A percentile compares a stretch with the other conserved stretches of the same genome.
phyloP scores from a whole-genome alignment of 2,329 filamentous ascomycete species.

The Knoxdaviesia proteae region DNA sequence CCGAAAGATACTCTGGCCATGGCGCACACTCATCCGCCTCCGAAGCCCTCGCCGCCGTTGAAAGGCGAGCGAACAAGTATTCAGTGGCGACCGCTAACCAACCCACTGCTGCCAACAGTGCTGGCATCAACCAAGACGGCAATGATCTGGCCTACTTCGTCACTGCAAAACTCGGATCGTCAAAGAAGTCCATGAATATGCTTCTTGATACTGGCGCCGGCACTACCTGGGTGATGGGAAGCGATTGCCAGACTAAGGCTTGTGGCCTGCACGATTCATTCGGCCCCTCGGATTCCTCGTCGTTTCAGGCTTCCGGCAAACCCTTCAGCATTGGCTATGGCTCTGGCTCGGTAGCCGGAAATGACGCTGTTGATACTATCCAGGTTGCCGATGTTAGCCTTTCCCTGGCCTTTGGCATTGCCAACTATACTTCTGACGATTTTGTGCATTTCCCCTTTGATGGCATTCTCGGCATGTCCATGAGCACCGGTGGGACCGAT shows the following conservation, averaged over 20 bases:
- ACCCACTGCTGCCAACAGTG: slow-evolving; percentile 24
- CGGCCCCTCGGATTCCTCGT: slow-evolving; percentile 41
- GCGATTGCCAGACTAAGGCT: slow-evolving; percentile 41
- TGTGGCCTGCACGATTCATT: slow-evolving; percentile 54
- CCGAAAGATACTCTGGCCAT: too few species aligned
- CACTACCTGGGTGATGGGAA: slow-evolving; percentile 70
- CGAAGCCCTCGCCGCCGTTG: slow-evolving; percentile 2
- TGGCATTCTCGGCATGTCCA: slow-evolving; percentile 64
- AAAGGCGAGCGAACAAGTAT: slow-evolving; percentile 24
- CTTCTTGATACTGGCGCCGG: slow-evolving; percentile 45
- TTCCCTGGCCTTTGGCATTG: slow-evolving; percentile 50
- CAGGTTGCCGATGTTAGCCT: slow-evolving; percentile 44
- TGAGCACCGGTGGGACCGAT: slow-evolving; percentile 34
- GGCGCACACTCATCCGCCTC: too few species aligned
- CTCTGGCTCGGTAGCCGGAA: slow-evolving; percentile 50
- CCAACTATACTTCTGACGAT: slow-evolving; percentile 47
- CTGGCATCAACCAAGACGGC: slow-evolving; percentile 40
- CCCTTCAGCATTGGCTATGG: slow-evolving; percentile 55
- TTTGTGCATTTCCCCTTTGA: slow-evolving; percentile 69
- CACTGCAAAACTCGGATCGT: slow-evolving; percentile 33
- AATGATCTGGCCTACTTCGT: slow-evolving; percentile 47
- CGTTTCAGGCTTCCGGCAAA: slow-evolving; percentile 30
- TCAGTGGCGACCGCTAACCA: slow-evolving; percentile 22
- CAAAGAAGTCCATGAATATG: slow-evolving; percentile 33
- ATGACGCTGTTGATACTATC: slow-evolving; percentile 43